Conservation (phyloP, 1,284 basidiomycete species). For the Tilletia walkeri region DNA sequence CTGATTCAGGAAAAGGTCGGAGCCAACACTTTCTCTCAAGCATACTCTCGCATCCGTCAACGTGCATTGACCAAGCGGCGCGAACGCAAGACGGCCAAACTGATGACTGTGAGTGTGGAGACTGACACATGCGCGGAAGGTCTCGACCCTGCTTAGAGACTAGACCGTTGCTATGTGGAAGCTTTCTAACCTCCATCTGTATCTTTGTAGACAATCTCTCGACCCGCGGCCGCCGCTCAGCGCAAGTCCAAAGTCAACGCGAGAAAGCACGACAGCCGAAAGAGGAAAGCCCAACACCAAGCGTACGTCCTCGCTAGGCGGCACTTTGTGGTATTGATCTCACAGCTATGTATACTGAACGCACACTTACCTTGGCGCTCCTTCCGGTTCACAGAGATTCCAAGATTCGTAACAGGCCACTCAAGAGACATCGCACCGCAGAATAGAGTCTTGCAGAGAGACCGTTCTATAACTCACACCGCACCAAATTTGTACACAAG, state of each 20-base stretch:
- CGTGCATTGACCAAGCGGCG: constrained; percentile 68
- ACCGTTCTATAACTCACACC: neutral
- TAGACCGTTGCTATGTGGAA: neutral
- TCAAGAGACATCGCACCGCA: constrained; percentile 19
- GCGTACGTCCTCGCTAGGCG: constrained; percentile 1
- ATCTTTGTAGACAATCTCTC: constrained; percentile 28
- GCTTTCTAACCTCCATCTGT: no score
- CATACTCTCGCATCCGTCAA: constrained; percentile 78
- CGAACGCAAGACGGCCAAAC: constrained; percentile 69
- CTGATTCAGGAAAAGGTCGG: constrained; percentile 83
- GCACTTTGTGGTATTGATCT: no score
- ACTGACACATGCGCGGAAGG: neutral
- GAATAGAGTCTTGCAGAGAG: neutral
- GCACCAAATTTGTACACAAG: neutral
- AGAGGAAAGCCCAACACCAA: constrained; percentile 30
- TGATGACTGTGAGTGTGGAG: constrained; percentile 49
- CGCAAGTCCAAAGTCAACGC: constrained; percentile 30
- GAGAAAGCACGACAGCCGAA: constrained; percentile 35
- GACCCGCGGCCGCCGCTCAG: constrained; percentile 39
- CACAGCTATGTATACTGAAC: neutral
- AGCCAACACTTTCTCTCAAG: constrained; percentile 71
- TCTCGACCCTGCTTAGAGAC: neutral
- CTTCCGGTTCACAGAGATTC: neutral
- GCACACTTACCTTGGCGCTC: neutral
- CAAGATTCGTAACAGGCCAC: constrained; percentile 19